Percentiles rank a stretch among this genome's conserved stretches.
Evolutionary conservation across 768 basidiomycete species (phyloP).

Genomic region (Pleurotus ostreatus): DNA sequence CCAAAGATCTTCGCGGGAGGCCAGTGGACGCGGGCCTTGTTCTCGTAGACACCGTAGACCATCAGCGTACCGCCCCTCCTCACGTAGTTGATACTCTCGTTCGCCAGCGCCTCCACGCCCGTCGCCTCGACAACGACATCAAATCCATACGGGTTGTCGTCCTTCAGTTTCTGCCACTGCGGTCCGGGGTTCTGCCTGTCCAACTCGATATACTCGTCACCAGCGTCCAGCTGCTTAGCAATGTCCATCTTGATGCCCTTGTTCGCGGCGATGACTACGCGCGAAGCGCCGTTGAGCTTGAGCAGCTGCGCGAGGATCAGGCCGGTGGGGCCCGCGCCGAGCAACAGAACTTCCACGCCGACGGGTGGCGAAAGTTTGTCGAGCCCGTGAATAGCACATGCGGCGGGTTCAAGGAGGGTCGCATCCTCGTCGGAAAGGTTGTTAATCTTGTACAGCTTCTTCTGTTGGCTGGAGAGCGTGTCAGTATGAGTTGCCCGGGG

Average conservation of each 20-base stretch:
- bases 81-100: slow-evolving; percentile 87
- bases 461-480: slow-evolving; percentile 30
- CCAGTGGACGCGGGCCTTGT: slow-evolving; percentile 74
- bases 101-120: slow-evolving; percentile 83
- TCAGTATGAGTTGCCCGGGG: not conserved
- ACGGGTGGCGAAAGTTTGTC: slow-evolving; percentile 83
- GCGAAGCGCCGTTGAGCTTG: slow-evolving; percentile 80
- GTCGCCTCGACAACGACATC: slow-evolving; percentile 62
- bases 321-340: slow-evolving; percentile 91
- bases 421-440: slow-evolving; percentile 87
- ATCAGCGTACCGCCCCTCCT: slow-evolving; percentile 79
- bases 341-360: slow-evolving; percentile 78
- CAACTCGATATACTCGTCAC: slow-evolving; percentile 82
- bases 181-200: slow-evolving; percentile 68
- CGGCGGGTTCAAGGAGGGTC: slow-evolving; percentile 84
- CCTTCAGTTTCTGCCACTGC: slow-evolving; percentile 79
- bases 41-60: slow-evolving; percentile 89
- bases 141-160: slow-evolving; percentile 82
- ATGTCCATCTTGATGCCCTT: slow-evolving; percentile 90
- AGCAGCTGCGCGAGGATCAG: slow-evolving; percentile 85
- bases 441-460: slow-evolving; percentile 83
- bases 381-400: slow-evolving; percentile 89
- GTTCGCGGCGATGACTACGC: slow-evolving; percentile 83
- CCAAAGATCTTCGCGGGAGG: slow-evolving; percentile 72
- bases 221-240: slow-evolving; percentile 74